A percentile compares a stretch with the other conserved stretches of the same genome.
Evolutionary conservation across 2,329 filamentous ascomycete genomes (phyloP).

Genomic region (Paraconiothyrium sp.): DNA sequence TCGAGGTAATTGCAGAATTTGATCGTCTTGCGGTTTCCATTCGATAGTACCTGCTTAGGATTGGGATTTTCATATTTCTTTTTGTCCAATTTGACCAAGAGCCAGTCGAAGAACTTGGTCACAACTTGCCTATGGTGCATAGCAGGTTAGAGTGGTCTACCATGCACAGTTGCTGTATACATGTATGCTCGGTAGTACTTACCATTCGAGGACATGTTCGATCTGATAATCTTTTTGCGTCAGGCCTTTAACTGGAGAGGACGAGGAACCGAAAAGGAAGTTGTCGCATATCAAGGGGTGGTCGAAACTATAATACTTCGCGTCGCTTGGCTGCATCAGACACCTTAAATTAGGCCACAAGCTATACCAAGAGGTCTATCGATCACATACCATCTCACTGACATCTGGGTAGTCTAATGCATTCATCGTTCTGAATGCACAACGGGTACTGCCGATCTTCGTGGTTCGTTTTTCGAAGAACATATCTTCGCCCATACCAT

Average conservation of each 20-base stretch:
- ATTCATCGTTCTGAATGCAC: background rate
- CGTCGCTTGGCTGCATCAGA: background rate
- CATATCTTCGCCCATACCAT: background rate
- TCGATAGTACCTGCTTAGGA: background rate
- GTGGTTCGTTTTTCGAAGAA: background rate
- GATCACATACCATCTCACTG: background rate
- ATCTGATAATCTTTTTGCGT: background rate
- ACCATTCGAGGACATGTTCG: conserved; percentile 6
- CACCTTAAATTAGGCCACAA: background rate
- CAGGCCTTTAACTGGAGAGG: background rate
- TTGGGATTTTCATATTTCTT: background rate
- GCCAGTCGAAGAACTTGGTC: conserved; percentile 3
- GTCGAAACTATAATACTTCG: background rate
- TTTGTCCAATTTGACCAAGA: background rate
- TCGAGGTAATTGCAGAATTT: conserved; percentile 1
- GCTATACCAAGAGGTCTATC: background rate
- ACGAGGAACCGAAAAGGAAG: background rate
- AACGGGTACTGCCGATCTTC: background rate
- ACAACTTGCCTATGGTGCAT: background rate
- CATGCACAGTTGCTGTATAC: background rate
- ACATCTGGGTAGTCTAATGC: background rate
- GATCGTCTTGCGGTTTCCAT: background rate
- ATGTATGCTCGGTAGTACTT: background rate
- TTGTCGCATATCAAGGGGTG: background rate
- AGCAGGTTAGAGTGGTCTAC: too few relatives aligned